phyloP scores from a whole-genome alignment of 768 basidiomycete genomes.

The Chalciporus sphaerocephalus region DNA sequence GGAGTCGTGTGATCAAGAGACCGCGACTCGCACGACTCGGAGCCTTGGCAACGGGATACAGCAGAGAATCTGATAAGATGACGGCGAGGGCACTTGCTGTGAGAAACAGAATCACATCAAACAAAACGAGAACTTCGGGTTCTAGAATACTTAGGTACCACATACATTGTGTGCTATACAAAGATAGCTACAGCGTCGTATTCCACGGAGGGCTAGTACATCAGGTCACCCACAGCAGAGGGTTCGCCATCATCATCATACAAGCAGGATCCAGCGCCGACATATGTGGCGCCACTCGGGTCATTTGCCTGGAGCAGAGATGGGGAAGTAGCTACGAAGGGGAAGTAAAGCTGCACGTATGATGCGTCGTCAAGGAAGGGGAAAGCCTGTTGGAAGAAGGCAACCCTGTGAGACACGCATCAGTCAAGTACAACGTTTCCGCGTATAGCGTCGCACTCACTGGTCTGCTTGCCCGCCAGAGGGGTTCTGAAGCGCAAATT shows the following conservation, averaged over 20 bases:
- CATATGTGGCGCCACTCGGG: slow-evolving; percentile 4
- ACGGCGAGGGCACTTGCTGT: too few relatives aligned
- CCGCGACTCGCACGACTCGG: too few relatives aligned
- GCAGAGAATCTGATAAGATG: too few relatives aligned
- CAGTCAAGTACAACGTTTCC: background rate
- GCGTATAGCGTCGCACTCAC: slow-evolving; percentile 14
- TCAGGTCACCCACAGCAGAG: slow-evolving; percentile 25
- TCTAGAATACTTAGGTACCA: too few relatives aligned
- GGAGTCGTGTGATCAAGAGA: too few relatives aligned
- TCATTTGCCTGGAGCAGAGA: slow-evolving; percentile 22
- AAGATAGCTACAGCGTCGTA: background rate
- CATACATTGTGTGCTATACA: too few relatives aligned
- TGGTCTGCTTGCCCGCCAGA: slow-evolving; percentile 28
- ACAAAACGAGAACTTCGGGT: too few relatives aligned
- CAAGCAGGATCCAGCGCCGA: slow-evolving; percentile 32
- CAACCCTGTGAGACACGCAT: slow-evolving; percentile 19
- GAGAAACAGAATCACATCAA: too few relatives aligned
- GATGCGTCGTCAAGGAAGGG: slow-evolving; percentile 31
- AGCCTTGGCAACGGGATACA: too few relatives aligned
- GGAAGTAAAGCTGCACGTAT: slow-evolving; percentile 36
- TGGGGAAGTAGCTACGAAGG: slow-evolving; percentile 34
- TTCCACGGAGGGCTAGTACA: slow-evolving; percentile 11
- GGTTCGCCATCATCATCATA: slow-evolving; percentile 28
- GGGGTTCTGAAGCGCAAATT: slow-evolving; percentile 33
- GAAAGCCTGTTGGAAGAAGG: slow-evolving; percentile 33